Evolutionary conservation across 305 asterid genomes (phyloP).

Genomic region (Nicotiana rustica): DNA sequence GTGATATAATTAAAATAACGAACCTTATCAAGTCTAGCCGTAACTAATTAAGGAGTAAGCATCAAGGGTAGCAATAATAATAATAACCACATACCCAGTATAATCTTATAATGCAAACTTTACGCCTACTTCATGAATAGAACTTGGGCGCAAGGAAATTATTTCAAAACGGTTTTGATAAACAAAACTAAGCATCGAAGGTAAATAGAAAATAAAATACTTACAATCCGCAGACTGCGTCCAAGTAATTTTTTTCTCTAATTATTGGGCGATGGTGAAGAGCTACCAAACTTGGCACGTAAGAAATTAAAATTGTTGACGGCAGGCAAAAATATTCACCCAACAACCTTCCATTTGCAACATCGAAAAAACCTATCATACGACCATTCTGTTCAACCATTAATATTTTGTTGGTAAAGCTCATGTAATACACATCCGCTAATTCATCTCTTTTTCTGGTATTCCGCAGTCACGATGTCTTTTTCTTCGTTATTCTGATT

Average conservation of each 20-base stretch:
- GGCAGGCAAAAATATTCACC: neutral
- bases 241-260: neutral
- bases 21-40: neutral
- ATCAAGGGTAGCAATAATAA: too few relatives aligned
- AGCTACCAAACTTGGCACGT: conserved; percentile 5
- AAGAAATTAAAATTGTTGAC: neutral
- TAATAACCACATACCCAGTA: too few relatives aligned
- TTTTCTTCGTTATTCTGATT: too few relatives aligned
- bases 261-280: neutral
- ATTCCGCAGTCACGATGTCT: too few relatives aligned
- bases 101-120: too few relatives aligned
- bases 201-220: neutral
- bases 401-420: conserved; percentile 5
- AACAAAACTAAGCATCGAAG: too few relatives aligned
- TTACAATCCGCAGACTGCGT: neutral
- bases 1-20: neutral
- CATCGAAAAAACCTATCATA: neutral
- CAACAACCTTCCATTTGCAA: neutral
- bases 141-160: too few relatives aligned
- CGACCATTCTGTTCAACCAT: neutral
- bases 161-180: too few relatives aligned
- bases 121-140: too few relatives aligned
- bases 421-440: neutral
- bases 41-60: too few relatives aligned
- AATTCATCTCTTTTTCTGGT: too few relatives aligned